phyloP scores from a whole-genome alignment of 2,329 filamentous ascomycete species.

The Verticillium tricorpus region DNA sequence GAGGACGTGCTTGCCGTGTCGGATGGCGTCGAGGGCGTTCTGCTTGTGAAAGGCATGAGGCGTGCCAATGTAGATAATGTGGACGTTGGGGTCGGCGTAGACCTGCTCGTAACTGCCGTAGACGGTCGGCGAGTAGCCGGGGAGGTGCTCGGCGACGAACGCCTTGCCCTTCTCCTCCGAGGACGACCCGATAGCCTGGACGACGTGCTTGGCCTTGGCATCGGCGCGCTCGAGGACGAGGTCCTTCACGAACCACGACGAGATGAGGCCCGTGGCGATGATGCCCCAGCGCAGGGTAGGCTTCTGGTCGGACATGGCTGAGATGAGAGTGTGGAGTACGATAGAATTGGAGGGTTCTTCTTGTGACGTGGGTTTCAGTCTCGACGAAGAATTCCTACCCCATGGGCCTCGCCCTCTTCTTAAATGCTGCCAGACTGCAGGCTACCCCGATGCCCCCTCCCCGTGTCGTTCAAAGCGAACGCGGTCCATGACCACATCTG shows the following conservation, averaged over 20 bases:
- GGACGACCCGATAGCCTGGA: slow-evolving; percentile 38
- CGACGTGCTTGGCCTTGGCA: slow-evolving; percentile 32
- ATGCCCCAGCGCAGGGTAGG: slow-evolving; percentile 30
- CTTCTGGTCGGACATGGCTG: slow-evolving; percentile 2
- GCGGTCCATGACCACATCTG: neutral
- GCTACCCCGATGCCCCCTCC: neutral
- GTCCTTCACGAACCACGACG: slow-evolving; percentile 38
- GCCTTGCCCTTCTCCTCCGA: slow-evolving; percentile 29
- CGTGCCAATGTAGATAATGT: slow-evolving; percentile 41
- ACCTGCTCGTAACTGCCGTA: slow-evolving; percentile 35
- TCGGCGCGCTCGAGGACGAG: slow-evolving; percentile 29
- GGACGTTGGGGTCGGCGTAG: slow-evolving; percentile 34
- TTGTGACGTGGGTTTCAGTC: neutral
- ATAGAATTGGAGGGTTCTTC: neutral
- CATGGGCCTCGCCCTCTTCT: neutral
- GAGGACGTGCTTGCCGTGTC: slow-evolving; percentile 35
- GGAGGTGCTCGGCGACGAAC: slow-evolving; percentile 29
- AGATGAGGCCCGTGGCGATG: slow-evolving; percentile 33
- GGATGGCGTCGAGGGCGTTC: slow-evolving; percentile 37
- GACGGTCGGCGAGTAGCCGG: slow-evolving; percentile 21
- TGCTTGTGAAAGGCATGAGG: slow-evolving; percentile 39
- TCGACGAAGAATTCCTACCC: neutral
- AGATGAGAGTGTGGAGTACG: neutral
- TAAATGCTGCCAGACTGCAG: neutral
- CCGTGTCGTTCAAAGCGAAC: neutral